Evolutionary conservation across 257 asterid species (phyloP), one percentile per base, ranked within the genome.

Genomic region (Thymus quinquecostatus): DNA sequence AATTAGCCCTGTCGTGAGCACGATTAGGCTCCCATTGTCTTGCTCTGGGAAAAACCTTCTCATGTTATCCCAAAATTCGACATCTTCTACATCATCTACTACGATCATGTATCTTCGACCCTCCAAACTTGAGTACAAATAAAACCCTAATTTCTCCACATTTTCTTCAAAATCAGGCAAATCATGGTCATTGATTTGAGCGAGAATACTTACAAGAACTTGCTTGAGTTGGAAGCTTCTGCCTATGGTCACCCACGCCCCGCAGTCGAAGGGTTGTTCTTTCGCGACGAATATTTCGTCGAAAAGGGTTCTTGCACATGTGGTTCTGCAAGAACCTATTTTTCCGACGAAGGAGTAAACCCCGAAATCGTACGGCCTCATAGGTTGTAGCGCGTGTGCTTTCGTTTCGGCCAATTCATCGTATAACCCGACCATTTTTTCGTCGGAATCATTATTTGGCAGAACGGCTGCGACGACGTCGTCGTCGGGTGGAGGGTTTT

Each of bases 21-120:
- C 30, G 34, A 54, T 21, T 6, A 54, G 33, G 34, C 59, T 54
- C 11, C 40, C 59, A 28, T 54, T 54, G 2, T 27, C 32, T 27
- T 54, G 59, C 33, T 21, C 12, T 2, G 73, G 70, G 4, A 72
- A 36, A 3, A 32, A 70, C 38, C 38, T 53, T 1, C 28, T n/a
- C n/a, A 56, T 4, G 1, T 33, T 0, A 10, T 33, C 5, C 14
- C 54, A 38, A 21, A 28, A 10, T 4, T 48, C 54, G 1, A 48
- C 11, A 14, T 51, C 33, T 64, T 72, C 68, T 28, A 75, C 3
- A 43, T 75, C 74, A 67, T 75, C 79, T 6, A 54, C n/a, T 10
- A 54, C 33, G 2, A 54, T 21, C 59, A 54, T 27, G 7, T 54
- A 54, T 28, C 32, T 54, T 21, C 34, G 33, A 54, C 59, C 59